Evolutionary conservation across 2,329 filamentous ascomycete species (phyloP).

Genomic region (Aspergillus novoparasiticus): DNA sequence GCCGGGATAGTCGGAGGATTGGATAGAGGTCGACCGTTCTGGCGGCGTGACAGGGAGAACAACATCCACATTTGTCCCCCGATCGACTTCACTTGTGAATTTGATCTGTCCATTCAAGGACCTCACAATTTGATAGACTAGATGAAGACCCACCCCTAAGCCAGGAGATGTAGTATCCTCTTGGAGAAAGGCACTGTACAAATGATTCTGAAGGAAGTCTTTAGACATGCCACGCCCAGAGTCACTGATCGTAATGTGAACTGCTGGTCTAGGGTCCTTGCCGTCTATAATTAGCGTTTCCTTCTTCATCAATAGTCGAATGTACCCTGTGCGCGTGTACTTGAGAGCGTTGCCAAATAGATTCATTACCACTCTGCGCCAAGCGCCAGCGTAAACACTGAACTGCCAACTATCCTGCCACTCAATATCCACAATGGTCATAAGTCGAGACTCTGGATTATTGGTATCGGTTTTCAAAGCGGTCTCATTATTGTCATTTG

Average conservation of each 20-base stretch:
- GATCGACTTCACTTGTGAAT: constrained; percentile 24
- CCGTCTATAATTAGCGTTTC: constrained; percentile 2
- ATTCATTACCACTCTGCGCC: constrained; percentile 16
- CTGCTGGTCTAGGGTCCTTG: constrained; percentile 7
- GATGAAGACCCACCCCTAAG: constrained; percentile 61
- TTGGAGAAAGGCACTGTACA: constrained; percentile 62
- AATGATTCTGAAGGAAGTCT: constrained; percentile 26
- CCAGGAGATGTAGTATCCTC: constrained; percentile 59
- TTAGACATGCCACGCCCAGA: constrained; percentile 33
- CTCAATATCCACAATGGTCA: constrained; percentile 10
- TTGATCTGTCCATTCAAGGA: constrained; percentile 27
- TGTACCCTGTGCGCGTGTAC: constrained; percentile 12
- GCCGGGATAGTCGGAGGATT: neutral
- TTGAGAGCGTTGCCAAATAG: constrained; percentile 15
- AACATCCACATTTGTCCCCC: constrained; percentile 27
- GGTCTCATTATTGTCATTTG: neutral
- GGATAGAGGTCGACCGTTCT: neutral
- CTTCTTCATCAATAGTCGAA: constrained; percentile 21
- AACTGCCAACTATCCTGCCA: constrained; percentile 9
- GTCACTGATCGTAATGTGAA: constrained; percentile 26
- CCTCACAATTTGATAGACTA: constrained; percentile 51
- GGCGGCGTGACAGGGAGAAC: constrained; percentile 17
- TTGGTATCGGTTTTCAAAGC: neutral
- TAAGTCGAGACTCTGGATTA: neutral
- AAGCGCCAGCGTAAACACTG: constrained; percentile 10